Evolutionary conservation across 257 asterid genomes (phyloP), one percentile per base, ranked within the genome.

Genomic region (Schizonepeta tenuifolia): DNA sequence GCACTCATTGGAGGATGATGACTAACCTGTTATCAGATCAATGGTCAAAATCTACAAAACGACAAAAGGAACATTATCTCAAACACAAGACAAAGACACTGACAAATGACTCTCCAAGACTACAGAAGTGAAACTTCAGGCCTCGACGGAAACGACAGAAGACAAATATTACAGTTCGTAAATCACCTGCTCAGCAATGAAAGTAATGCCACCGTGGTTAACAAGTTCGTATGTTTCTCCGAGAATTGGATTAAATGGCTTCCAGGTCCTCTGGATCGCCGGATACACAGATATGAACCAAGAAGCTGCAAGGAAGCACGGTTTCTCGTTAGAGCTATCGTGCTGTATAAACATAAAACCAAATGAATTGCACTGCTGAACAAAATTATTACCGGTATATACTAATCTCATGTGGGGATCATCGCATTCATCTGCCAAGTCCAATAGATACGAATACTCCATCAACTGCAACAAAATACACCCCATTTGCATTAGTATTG

Each of bases 1-100:
- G 98, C 97, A 82, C 99, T 86, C 95, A 87, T 95, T 47, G 99
- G 99, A 64, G 99, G 99, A 57, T 95, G 99, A 86, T 95, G 99
- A 56, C 93, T 75, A 46, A 86, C 85, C 82, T 79, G 77, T 44
- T 50, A 75, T 21, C 68, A 75, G 65, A 54, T 14, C 44, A 58
- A 15, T 31, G 7, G 55, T 65, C 22, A 56, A 13, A 17, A 13
- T 33, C 85, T 80, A 49, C 31, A 80, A 56, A 55, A 65, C 7
- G 11, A 10, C 28, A 40, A 44, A 60, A 76, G 35, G 54, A 35
- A 43, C 56, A 60, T 53, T 56, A 58, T 47, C 72, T 44, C 65
- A 75, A 67, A 44, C 68, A 74, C 63, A 13, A 59, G 33, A 68
- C 1, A 7, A 26, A 54, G 60, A 49, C 15, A 47, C 5, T 3